These are phyloP conservation scores for Cynara cardunculus DNA, from an alignment of 129 eudicot species.

Conservation along the genomic window DNA sequence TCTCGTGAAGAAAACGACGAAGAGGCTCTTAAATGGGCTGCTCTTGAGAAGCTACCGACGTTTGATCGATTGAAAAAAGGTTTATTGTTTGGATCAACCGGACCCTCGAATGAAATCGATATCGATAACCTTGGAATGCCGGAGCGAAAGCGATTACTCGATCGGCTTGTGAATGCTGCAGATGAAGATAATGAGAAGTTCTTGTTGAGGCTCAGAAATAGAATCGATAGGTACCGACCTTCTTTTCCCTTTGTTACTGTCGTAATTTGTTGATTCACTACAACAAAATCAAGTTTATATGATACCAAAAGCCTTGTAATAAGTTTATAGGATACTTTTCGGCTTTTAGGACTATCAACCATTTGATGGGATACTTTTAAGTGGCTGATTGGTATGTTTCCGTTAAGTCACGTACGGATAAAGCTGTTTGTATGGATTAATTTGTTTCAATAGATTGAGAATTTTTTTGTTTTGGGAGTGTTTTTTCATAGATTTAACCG, in stretches of 20 bases:
- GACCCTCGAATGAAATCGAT: constrained; percentile 46
- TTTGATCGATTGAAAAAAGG: constrained; percentile 75
- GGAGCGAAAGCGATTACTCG: constrained; percentile 49
- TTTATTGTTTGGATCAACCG: constrained; percentile 54
- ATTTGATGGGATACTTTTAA: too few relatives aligned
- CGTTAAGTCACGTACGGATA: too few relatives aligned
- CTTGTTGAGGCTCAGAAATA: constrained; percentile 52
- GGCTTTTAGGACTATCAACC: too few relatives aligned
- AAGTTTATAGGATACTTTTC: too few relatives aligned
- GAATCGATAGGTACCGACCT: constrained; percentile 45
- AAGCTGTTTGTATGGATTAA: too few relatives aligned
- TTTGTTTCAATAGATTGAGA: too few relatives aligned
- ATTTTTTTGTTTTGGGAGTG: too few relatives aligned
- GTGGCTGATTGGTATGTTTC: too few relatives aligned
- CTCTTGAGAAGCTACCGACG: constrained; percentile 82
- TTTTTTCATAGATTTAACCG: too few relatives aligned
- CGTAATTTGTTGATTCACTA: not conserved
- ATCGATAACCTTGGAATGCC: constrained; percentile 48
- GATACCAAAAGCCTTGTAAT: not conserved
- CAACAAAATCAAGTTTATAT: too few relatives aligned
- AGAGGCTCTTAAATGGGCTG: constrained; percentile 93
- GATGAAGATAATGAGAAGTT: constrained; percentile 73
- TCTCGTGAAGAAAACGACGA: constrained; percentile 70
- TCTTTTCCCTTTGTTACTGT: not conserved
- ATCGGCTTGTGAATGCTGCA: constrained; percentile 53